Evolutionary conservation across 768 basidiomycete species (phyloP), one percentile per base, ranked within the genome.

Genomic region (Phallus indusiatus): DNA sequence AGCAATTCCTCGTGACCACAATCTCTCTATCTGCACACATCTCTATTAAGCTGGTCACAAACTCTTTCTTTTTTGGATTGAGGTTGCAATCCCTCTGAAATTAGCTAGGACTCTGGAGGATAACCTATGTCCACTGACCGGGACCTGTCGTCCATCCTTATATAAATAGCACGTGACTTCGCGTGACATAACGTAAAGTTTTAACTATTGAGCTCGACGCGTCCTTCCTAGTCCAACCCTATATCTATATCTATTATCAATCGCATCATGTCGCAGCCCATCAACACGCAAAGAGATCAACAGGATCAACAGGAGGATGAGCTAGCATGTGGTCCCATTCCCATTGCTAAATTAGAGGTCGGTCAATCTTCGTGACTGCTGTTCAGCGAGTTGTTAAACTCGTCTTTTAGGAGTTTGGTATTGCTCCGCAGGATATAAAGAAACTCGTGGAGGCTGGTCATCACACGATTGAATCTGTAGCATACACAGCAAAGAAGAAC

Each of bases 401-500:
- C 8, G 8, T 47, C 16, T 77, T 84, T 35, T 81, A 94, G 74
- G 94, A 95, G 75, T 84, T 84, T 17, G 95, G 95, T 8, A 90
- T 97, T 63, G 84, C 87, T 51, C 71, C 85, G 28, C 88, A 91
- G 65, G 96, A 98, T 68, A 86, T 94, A 75, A 92, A 94, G 81
- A 98, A 98, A 71, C 85, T 99, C 51, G 71, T 82, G 12, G 94
- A 96, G 54, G 91, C 90, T 33, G 96, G 96, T 12, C 80, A 90
- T 61, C 82, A 95, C 70, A 98, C 96, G 1, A 84, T 99, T 63
- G 96, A 99, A 70, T 83, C 92, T 16, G 92, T 98, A 54, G 94
- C 93, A 35, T 97, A 94, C 68, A 97, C 94, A 0, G 91, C 95
- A 14, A 96, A 97, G 81, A 98, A 97, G 75, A 78, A 78, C 54